Conservation (phyloP, 2,329 filamentous ascomycete genomes). For the Scedosporium boydii region DNA sequence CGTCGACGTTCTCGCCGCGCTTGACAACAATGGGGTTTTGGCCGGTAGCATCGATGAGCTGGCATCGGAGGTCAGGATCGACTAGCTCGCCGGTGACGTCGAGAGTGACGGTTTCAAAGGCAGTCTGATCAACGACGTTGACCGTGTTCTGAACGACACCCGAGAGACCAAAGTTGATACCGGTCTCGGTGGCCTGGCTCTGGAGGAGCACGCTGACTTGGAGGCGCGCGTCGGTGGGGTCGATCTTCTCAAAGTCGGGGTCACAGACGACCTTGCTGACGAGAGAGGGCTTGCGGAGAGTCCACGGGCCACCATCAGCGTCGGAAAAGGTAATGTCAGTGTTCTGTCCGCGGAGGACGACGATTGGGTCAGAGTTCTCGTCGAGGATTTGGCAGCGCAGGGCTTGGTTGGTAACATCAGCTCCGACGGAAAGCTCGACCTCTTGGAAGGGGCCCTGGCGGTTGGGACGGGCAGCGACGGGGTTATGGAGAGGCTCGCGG, state of each 20-base stretch:
- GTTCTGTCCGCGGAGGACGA: slow-evolving; percentile 18
- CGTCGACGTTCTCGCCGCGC: no score
- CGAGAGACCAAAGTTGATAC: not conserved
- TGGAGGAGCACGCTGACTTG: slow-evolving; percentile 1
- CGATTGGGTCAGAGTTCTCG: slow-evolving; percentile 4
- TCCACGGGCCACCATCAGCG: slow-evolving; percentile 4
- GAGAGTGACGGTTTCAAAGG: not conserved
- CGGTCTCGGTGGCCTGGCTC: not conserved
- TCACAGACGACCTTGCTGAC: slow-evolving; percentile 1
- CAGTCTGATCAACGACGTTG: not conserved
- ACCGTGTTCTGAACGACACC: not conserved
- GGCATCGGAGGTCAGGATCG: slow-evolving; percentile 5
- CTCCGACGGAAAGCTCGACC: slow-evolving; percentile 4
- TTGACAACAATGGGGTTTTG: no score
- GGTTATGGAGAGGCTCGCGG: not conserved
- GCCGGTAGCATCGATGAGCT: not conserved
- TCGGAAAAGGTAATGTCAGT: slow-evolving; percentile 30
- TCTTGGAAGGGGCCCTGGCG: not conserved
- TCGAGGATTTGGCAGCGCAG: not conserved
- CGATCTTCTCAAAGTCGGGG: slow-evolving; percentile 1
- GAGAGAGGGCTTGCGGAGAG: not conserved
- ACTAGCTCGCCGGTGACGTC: slow-evolving; percentile 3
- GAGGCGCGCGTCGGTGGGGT: not conserved
- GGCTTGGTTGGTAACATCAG: not conserved
- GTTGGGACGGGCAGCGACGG: not conserved